Conservation (phyloP, 495 filamentous ascomycete species). For the Xeromyces bisporus region DNA sequence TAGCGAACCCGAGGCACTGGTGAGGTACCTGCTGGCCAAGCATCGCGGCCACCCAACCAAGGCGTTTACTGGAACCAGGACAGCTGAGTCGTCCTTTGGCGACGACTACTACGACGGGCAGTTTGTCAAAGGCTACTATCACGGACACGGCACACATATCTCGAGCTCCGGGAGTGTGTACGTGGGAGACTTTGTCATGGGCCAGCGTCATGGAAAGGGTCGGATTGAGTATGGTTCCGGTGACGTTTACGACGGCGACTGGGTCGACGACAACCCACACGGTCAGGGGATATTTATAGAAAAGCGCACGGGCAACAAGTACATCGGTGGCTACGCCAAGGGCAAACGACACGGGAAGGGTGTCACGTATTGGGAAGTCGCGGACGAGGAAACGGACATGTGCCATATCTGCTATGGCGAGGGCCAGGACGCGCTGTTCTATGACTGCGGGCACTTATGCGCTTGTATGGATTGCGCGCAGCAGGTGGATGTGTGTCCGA, state of each 20-base stretch:
- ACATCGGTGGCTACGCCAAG: slow-evolving; percentile 45
- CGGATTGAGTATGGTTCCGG: slow-evolving; percentile 43
- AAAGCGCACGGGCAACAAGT: slow-evolving; percentile 43
- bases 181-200: slow-evolving; percentile 35
- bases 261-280: slow-evolving; percentile 36
- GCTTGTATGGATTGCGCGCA: slow-evolving; percentile 46
- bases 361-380: slow-evolving; percentile 44
- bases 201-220: slow-evolving; percentile 37
- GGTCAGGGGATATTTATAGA: slow-evolving; percentile 44
- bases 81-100: slow-evolving; percentile 29
- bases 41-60: slow-evolving; percentile 29
- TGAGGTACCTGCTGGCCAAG: slow-evolving; percentile 30
- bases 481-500: slow-evolving; percentile 45
- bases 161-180: slow-evolving; percentile 38
- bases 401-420: slow-evolving; percentile 52
- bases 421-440: slow-evolving; percentile 44
- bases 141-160: slow-evolving; percentile 36
- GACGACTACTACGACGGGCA: slow-evolving; percentile 31
- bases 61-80: slow-evolving; percentile 27
- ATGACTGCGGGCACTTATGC: slow-evolving; percentile 49
- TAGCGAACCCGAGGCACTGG: slow-evolving; percentile 26
- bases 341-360: slow-evolving; percentile 46
- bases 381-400: slow-evolving; percentile 42
- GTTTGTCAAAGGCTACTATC: slow-evolving; percentile 31
- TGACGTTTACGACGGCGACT: slow-evolving; percentile 45